phyloP scores from a whole-genome alignment of 1,284 basidiomycete genomes.

The Irpex rosettiformis region DNA sequence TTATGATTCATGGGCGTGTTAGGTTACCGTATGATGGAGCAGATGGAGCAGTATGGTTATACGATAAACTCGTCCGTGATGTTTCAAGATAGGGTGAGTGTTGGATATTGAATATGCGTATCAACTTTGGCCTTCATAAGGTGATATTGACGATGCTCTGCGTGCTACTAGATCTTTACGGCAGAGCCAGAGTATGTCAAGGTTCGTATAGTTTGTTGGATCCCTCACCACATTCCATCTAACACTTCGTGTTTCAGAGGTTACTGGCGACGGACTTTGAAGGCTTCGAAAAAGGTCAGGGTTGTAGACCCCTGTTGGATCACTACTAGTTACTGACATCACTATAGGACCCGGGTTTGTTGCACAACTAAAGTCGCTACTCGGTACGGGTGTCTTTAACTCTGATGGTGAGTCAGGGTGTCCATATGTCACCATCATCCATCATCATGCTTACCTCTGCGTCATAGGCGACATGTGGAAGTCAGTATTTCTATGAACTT shows the following conservation, averaged over 20 bases:
- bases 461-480: slow-evolving; percentile 44
- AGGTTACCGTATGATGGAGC: slow-evolving; percentile 20
- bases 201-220: slow-evolving; percentile 12
- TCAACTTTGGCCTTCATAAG: no score
- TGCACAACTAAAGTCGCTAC: slow-evolving; percentile 18
- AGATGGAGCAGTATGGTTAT: slow-evolving; percentile 19
- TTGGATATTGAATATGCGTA: no score
- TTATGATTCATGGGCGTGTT: not conserved
- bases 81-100: slow-evolving; percentile 19
- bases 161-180: slow-evolving; percentile 31
- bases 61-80: slow-evolving; percentile 16
- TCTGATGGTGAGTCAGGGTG: slow-evolving; percentile 33
- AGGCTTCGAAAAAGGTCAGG: slow-evolving; percentile 42
- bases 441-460: not conserved
- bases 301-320: slow-evolving; percentile 4
- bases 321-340: not conserved
- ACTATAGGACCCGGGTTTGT: slow-evolving; percentile 10
- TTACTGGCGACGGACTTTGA: slow-evolving; percentile 41
- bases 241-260: slow-evolving; percentile 19
- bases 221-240: not conserved
- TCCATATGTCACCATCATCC: not conserved
- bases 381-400: slow-evolving; percentile 14
- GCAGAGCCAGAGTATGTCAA: slow-evolving; percentile 33
- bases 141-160: no score
- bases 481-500: slow-evolving; percentile 16